Evolutionary conservation across 2,329 filamentous ascomycete genomes (phyloP).

Genomic region (Alternaria sp.): DNA sequence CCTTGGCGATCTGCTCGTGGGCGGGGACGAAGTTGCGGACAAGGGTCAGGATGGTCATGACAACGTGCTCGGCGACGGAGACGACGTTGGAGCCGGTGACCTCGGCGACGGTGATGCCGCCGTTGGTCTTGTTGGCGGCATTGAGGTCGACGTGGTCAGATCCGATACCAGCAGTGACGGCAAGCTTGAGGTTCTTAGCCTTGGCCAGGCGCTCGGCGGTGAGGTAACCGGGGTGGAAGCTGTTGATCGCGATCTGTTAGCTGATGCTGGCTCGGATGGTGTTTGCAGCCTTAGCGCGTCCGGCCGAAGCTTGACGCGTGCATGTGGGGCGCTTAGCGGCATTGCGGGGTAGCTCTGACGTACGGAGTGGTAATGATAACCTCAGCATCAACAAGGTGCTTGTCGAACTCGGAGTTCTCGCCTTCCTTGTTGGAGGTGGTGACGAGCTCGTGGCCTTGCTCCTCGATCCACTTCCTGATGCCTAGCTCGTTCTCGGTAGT

Average conservation of each 20-base stretch:
- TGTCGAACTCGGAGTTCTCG: constrained; percentile 89
- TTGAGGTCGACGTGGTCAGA: constrained; percentile 98
- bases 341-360: constrained; percentile 46
- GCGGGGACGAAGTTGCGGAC: constrained; percentile 99
- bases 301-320: constrained; percentile 17
- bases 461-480: constrained; percentile 95
- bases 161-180: constrained; percentile 95
- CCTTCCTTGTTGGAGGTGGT: constrained; percentile 99
- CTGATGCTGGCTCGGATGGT: constrained; percentile 15
- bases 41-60: constrained; percentile 97
- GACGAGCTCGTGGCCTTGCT: constrained; percentile 92
- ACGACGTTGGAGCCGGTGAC: constrained; percentile 98
- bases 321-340: constrained; percentile 37
- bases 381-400: constrained; percentile 95
- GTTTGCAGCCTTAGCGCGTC: constrained; percentile 16
- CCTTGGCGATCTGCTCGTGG: constrained; percentile 87
- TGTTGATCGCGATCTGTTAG: constrained; percentile 47
- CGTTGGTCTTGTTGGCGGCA: constrained; percentile 97
- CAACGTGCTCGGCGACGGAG: constrained; percentile 96
- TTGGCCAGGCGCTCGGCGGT: constrained; percentile 94
- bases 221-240: constrained; percentile 98
- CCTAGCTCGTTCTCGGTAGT: constrained; percentile 99
- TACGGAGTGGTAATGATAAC: constrained; percentile 99
- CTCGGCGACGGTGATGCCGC: constrained; percentile 94
- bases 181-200: constrained; percentile 98